Evolutionary conservation across 768 basidiomycete genomes (phyloP).

Genomic region (Tylopilus sp.): DNA sequence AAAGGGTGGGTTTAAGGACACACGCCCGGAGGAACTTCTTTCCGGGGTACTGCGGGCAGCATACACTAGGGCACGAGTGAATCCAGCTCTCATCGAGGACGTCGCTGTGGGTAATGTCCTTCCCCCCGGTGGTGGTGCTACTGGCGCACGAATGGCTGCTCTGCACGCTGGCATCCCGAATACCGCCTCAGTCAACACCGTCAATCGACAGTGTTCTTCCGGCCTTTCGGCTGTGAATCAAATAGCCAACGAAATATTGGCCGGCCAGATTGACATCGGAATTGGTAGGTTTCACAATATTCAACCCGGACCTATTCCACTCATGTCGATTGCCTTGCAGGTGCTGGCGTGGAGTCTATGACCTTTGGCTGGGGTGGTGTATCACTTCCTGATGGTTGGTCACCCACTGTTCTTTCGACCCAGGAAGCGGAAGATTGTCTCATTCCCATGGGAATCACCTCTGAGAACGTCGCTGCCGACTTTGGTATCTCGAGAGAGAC

Average conservation of each 20-base stretch:
- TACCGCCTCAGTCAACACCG: conserved; percentile 69
- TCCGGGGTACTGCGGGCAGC: conserved; percentile 72
- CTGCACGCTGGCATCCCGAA: conserved; percentile 83
- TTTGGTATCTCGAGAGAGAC: conserved; percentile 66
- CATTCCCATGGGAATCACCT: conserved; percentile 90
- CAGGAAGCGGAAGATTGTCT: conserved; percentile 78
- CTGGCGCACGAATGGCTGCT: conserved; percentile 80
- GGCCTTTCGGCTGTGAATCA: conserved; percentile 80
- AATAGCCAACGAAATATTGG: conserved; percentile 75
- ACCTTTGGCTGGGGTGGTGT: conserved; percentile 67
- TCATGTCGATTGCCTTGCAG: conserved; percentile 32
- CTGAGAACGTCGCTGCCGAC: conserved; percentile 86
- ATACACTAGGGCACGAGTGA: conserved; percentile 63
- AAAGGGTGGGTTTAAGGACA: conserved; percentile 92
- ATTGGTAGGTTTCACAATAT: conserved; percentile 53
- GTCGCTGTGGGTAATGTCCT: conserved; percentile 87
- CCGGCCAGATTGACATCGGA: conserved; percentile 85
- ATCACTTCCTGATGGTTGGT: conserved; percentile 54
- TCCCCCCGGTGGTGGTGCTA: conserved; percentile 81
- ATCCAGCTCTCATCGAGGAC: conserved; percentile 82
- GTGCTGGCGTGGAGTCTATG: conserved; percentile 91
- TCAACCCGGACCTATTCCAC: not conserved
- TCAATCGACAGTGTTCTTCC: conserved; percentile 90
- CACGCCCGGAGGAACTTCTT: conserved; percentile 77
- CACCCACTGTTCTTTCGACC: conserved; percentile 61